Conservation (phyloP, 1,139 yeast genomes). For the Yarrowia galli region DNA sequence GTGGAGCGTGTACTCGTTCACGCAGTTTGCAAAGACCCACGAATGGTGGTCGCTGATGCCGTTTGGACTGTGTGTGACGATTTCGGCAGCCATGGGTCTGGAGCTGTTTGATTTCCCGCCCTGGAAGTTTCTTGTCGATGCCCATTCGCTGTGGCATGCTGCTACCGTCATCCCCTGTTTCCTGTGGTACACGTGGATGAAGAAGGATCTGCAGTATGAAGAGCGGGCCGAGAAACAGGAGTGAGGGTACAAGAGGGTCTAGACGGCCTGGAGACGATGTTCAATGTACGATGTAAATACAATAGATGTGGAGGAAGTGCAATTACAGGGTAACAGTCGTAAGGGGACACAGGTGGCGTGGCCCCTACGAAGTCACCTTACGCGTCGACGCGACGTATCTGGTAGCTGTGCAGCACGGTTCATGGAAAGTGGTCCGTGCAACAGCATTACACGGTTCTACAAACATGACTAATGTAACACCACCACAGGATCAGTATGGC, state of each 20-base stretch:
- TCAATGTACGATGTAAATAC: neutral
- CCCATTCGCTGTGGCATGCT: constrained; percentile 91
- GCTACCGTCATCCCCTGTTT: constrained; percentile 53
- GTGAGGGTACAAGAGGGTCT: constrained; percentile 37
- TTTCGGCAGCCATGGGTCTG: constrained; percentile 78
- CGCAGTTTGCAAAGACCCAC: constrained; percentile 42
- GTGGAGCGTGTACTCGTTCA: constrained; percentile 55
- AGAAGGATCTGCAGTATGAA: constrained; percentile 46
- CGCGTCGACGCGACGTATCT: too few species aligned
- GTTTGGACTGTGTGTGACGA: constrained; percentile 57
- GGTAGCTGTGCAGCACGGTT: too few species aligned
- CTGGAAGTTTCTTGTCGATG: constrained; percentile 70
- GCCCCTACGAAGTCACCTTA: too few species aligned
- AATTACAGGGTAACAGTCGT: too few species aligned
- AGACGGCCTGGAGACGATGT: constrained; percentile 8
- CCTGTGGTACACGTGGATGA: constrained; percentile 54
- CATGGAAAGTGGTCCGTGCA: too few species aligned
- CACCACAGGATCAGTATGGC: too few species aligned
- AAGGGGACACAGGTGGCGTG: too few species aligned
- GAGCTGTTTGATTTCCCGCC: constrained; percentile 93
- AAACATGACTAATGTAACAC: too few species aligned
- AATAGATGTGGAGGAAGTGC: too few species aligned
- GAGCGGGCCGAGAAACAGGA: constrained; percentile 8
- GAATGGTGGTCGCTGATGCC: constrained; percentile 61
- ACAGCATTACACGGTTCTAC: too few species aligned